A percentile compares a stretch with the other conserved stretches of the same genome.
Conservation (phyloP, 148 eudicot species). For the Cornus kousa region DNA sequence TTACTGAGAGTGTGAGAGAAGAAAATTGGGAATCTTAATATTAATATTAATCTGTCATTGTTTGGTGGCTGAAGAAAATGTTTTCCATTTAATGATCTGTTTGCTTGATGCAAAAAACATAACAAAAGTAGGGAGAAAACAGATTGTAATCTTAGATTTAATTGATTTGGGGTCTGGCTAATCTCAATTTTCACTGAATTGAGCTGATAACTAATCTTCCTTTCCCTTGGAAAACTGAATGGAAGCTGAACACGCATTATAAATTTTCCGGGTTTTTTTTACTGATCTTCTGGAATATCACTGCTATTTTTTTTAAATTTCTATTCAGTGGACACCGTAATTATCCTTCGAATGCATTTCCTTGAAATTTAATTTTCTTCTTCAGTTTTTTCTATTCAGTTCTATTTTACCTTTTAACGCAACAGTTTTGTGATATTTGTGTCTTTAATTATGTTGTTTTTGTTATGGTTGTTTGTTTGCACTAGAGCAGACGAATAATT, state of each 20-base stretch:
- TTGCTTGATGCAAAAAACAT: not conserved
- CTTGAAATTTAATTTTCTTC: not conserved
- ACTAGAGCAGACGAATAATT: conserved; percentile 70
- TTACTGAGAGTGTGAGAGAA: not conserved
- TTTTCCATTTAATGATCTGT: not conserved
- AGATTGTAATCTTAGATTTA: too few relatives aligned
- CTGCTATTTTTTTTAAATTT: too few relatives aligned
- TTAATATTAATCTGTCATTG: not conserved
- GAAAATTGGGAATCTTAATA: not conserved
- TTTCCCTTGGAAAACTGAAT: not conserved
- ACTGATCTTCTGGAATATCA: not conserved
- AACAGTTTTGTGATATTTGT: not conserved
- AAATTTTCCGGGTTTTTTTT: not conserved
- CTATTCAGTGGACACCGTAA: not conserved
- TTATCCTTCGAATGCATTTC: not conserved
- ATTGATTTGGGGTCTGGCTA: not conserved
- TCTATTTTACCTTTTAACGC: not conserved
- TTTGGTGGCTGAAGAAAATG: not conserved
- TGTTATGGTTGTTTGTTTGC: conserved; percentile 15
- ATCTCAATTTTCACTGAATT: not conserved
- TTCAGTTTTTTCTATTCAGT: not conserved
- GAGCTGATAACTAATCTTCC: not conserved
- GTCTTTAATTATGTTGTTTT: too few relatives aligned
- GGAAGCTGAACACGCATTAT: not conserved
- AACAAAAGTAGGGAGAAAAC: not conserved